Evolutionary conservation across 1,284 basidiomycete species (phyloP).

Genomic region (Ustilago bromivora): DNA sequence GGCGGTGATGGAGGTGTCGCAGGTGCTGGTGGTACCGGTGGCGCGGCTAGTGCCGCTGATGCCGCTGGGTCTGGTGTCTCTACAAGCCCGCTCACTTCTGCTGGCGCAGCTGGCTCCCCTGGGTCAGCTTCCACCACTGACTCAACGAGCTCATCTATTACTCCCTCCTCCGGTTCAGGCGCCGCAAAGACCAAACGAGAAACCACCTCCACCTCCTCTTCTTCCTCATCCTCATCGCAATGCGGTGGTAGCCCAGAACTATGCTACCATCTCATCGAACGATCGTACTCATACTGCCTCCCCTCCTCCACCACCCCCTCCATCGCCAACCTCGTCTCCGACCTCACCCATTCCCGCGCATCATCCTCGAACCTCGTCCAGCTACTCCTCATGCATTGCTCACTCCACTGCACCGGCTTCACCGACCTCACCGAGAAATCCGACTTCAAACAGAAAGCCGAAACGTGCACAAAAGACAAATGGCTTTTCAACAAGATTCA

Average conservation of each 20-base stretch:
- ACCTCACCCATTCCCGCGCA: background rate
- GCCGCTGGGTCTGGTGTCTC: background rate
- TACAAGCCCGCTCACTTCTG: background rate
- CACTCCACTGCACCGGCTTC: constrained; percentile 21
- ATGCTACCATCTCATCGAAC: constrained; percentile 10
- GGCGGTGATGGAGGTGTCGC: background rate
- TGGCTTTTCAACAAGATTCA: constrained; percentile 11
- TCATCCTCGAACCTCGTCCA: constrained; percentile 7
- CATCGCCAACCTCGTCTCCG: too few species aligned
- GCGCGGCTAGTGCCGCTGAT: background rate
- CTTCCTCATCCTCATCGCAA: too few species aligned
- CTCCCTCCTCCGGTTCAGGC: too few species aligned
- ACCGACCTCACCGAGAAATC: background rate
- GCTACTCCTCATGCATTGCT: constrained; percentile 13
- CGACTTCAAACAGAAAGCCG: constrained; percentile 2
- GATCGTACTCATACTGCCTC: constrained; percentile 9
- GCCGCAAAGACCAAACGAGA: background rate
- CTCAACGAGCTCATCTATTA: background rate
- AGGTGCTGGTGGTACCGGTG: background rate
- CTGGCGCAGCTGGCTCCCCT: background rate
- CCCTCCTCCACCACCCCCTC: background rate
- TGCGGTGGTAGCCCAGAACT: constrained; percentile 8
- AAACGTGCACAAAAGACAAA: constrained; percentile 8
- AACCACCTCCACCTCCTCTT: background rate
- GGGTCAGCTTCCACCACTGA: background rate